Evolutionary conservation across 2,329 filamentous ascomycete species (phyloP).

Genomic region (Colletotrichum sp.): DNA sequence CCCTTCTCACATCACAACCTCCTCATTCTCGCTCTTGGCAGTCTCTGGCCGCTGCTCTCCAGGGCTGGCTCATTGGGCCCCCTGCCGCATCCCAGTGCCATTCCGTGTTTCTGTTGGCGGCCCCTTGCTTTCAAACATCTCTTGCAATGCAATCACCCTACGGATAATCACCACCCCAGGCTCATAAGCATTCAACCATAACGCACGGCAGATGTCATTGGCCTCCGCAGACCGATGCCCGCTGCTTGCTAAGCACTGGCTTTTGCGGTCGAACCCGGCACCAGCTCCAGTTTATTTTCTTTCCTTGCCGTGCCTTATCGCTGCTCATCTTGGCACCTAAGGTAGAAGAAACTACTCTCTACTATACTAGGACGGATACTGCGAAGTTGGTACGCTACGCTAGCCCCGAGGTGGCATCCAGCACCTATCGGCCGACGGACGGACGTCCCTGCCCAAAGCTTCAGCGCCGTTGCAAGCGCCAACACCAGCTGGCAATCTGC

Average conservation of each 20-base stretch:
- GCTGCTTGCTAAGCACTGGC: not conserved
- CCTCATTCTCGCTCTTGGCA: not conserved
- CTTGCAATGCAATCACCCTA: not conserved
- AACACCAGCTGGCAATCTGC: not conserved
- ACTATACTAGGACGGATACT: not conserved
- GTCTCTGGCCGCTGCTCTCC: not conserved
- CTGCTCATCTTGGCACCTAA: not conserved
- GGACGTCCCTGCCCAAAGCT: conserved; percentile 10
- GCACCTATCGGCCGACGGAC: not conserved
- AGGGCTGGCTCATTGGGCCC: not conserved
- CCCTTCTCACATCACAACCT: not conserved
- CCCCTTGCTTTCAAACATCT: not conserved
- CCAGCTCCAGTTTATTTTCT: not conserved
- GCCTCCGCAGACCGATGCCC: not conserved
- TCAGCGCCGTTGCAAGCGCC: not conserved
- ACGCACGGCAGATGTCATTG: not conserved
- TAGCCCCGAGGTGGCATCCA: not conserved
- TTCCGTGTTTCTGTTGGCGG: conserved; percentile 8
- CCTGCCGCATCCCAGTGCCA: conserved; percentile 1
- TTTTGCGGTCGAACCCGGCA: not conserved
- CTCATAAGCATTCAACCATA: not conserved
- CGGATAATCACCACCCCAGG: not conserved
- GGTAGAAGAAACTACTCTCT: not conserved
- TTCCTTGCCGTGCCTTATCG: not conserved
- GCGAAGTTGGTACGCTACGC: not conserved